These are phyloP conservation scores for Cucurbita argyrosperma DNA, from an alignment of 306 rosid species.

Conservation along the genomic window DNA sequence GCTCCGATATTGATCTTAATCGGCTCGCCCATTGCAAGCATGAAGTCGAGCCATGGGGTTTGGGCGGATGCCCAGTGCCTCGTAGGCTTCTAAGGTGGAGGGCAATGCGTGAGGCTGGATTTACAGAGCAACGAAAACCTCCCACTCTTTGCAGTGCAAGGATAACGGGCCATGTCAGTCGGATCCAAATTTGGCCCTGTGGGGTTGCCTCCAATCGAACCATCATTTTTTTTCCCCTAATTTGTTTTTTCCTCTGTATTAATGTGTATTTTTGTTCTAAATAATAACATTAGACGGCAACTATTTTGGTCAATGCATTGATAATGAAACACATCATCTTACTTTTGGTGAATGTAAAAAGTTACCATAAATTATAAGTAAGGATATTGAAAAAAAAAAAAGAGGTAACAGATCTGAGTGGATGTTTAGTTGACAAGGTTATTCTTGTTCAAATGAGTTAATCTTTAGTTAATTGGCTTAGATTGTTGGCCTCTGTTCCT, in stretches of 20 bases:
- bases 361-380: too few species aligned
- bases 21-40: background rate
- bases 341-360: too few species aligned
- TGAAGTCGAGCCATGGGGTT: background rate
- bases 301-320: too few species aligned
- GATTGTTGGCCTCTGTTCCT: background rate
- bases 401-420: too few species aligned
- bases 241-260: too few species aligned
- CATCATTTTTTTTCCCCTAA: too few species aligned
- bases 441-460: background rate
- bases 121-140: constrained; percentile 21
- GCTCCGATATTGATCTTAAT: accelerated
- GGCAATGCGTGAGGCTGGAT: constrained; percentile 19
- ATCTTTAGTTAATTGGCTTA: background rate
- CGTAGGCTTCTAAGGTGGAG: background rate
- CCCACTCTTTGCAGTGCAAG: constrained; percentile 13
- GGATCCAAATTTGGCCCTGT: background rate
- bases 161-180: background rate
- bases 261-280: too few species aligned
- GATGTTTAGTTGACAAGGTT: too few species aligned
- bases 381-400: too few species aligned
- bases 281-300: too few species aligned
- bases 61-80: background rate
- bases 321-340: too few species aligned
- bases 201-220: background rate